A percentile compares a stretch with the other conserved stretches of the same genome.
phyloP scores from a whole-genome alignment of 1,284 basidiomycete genomes.

The Gomphus bonarii region DNA sequence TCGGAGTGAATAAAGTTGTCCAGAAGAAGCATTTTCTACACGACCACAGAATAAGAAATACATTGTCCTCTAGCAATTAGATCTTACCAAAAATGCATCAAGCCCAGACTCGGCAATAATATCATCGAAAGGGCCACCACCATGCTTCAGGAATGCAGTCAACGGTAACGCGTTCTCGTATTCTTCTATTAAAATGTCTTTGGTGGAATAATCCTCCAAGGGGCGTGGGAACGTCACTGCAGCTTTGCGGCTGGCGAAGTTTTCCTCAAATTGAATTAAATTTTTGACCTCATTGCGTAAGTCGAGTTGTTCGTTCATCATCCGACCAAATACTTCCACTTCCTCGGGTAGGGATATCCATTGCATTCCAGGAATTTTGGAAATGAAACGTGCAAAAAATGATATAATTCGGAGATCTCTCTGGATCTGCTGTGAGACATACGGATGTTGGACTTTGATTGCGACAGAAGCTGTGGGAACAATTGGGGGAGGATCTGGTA shows the following conservation, averaged over 20 bases:
- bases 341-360: conserved; percentile 98
- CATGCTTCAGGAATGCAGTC: conserved; percentile 80
- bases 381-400: conserved; percentile 79
- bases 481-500: conserved; percentile 52
- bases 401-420: conserved; percentile 92
- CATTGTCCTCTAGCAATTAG: conserved; percentile 11
- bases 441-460: conserved; percentile 92
- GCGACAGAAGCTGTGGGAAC: conserved; percentile 81
- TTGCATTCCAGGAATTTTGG: conserved; percentile 84
- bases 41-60: background rate
- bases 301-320: conserved; percentile 97
- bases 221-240: conserved; percentile 88
- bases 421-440: conserved; percentile 70
- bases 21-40: conserved; percentile 90
- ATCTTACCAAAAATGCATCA: conserved; percentile 80
- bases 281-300: conserved; percentile 88
- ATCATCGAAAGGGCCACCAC: conserved; percentile 86
- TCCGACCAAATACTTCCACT: conserved; percentile 87
- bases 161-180: conserved; percentile 89
- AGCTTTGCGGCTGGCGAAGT: conserved; percentile 73
- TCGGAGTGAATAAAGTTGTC: conserved; percentile 99
- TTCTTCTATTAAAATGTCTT: conserved; percentile 85
- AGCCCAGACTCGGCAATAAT: conserved; percentile 88
- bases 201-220: conserved; percentile 67
- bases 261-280: conserved; percentile 74